Base-by-base conservation (phyloP, 257 asterid genomes). In the Salvia splendens region DNA sequence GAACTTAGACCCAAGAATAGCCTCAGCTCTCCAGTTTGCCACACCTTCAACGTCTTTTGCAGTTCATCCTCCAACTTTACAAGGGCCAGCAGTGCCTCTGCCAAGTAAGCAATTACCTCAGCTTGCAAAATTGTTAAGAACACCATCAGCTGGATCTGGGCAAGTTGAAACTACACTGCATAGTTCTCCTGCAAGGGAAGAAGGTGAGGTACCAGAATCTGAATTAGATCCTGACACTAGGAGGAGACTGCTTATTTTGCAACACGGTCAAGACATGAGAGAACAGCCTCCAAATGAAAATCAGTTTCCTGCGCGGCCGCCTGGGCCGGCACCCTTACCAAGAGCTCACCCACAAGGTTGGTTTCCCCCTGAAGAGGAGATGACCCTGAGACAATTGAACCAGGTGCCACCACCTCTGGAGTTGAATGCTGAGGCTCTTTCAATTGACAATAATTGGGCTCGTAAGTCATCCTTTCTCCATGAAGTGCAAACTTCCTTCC, bases 181-280 rank as follows among this genome's bases (percentile, higher is more conserved):
- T 47, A 78, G 82, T 71, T 88, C 99, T 76, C 96, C 97, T 65
- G 97, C 96, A 71, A 84, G 88, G 76, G 99, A 94, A 87, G 99
- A 94, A 78, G 99, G 99, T 38, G 99, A 94, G 82, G 95, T 94
- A 33, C 96, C 96, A 11, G 99, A 94, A 78, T 94, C 96, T 76
- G 99, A 94, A 83, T 69, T 94, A 72, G 98, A 94, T 85, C 99
- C 96, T 14, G 99, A 94, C 75, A 94, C 96, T 41, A 94, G 99
- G 84, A 85, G 99, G 83, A 87, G 99, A 71, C 81, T 94, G 69
- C 87, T 94, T 59, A 94, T 94, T 76, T 85, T 89, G 84, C 99
- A 94, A 73, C 99, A 94, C 67, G 99, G 99, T 70, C 95, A 81
- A 77, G 99, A 94, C 79, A 75, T 82, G 64, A 88, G 99, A 77